Evolutionary conservation across 2,329 filamentous ascomycete species (phyloP).

Genomic region (Fusarium ambrosium): DNA sequence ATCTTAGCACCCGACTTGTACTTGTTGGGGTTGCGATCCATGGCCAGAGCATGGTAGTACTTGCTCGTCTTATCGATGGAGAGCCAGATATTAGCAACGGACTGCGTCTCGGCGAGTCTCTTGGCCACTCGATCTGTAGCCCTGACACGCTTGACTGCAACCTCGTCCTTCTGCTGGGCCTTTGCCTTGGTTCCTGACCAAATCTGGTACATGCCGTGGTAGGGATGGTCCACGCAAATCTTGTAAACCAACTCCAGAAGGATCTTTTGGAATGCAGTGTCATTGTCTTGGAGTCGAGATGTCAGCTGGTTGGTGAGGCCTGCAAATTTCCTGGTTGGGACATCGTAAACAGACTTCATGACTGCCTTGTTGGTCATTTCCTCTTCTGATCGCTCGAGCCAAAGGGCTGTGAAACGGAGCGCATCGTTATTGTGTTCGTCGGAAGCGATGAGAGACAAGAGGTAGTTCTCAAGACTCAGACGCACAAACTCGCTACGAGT

Average conservation of each 20-base stretch:
- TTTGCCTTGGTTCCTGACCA: slow-evolving; percentile 84
- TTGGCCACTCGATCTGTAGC: slow-evolving; percentile 79
- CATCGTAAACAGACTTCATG: slow-evolving; percentile 74
- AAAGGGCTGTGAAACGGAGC: slow-evolving; percentile 91
- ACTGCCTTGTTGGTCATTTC: slow-evolving; percentile 84
- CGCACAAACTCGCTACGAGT: slow-evolving; percentile 87
- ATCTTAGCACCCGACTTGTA: slow-evolving; percentile 79
- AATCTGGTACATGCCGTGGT: slow-evolving; percentile 97
- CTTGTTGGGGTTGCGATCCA: slow-evolving; percentile 72
- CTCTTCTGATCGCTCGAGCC: slow-evolving; percentile 89
- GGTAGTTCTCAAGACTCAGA: slow-evolving; percentile 92
- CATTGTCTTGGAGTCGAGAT: slow-evolving; percentile 84
- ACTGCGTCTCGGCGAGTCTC: slow-evolving; percentile 67
- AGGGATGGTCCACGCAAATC: slow-evolving; percentile 94
- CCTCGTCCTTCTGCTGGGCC: slow-evolving; percentile 78
- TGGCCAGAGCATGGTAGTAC: slow-evolving; percentile 73
- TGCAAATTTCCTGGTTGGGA: slow-evolving; percentile 93
- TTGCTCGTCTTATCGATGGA: slow-evolving; percentile 81
- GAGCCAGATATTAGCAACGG: slow-evolving; percentile 72
- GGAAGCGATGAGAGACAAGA: slow-evolving; percentile 85
- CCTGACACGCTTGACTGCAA: slow-evolving; percentile 78
- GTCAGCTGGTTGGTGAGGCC: slow-evolving; percentile 95
- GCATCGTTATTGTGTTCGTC: slow-evolving; percentile 92
- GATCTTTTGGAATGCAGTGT: slow-evolving; percentile 80
- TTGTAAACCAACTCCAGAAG: slow-evolving; percentile 80